Base-by-base conservation (phyloP, 177 flowering plant species). In the Tripterygium wilfordii region DNA sequence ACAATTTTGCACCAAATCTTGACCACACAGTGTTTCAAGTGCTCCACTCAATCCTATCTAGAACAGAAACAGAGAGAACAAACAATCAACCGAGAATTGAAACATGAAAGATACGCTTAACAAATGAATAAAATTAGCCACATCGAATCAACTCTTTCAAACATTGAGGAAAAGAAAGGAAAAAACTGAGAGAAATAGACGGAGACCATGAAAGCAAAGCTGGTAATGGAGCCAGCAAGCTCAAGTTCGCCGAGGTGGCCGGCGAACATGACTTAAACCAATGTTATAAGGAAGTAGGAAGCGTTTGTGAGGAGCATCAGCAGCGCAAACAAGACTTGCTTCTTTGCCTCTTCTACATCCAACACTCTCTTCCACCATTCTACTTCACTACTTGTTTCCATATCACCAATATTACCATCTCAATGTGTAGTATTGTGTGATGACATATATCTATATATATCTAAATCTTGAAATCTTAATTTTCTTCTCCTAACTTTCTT, bases 11-110 rank as follows among this genome's bases (percentile, higher is more conserved):
- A 0, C 95, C 97, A 55, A 56, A 89, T n/a, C n/a, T n/a, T n/a
- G 95, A 15, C 95, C 95, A 47, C 97, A 86, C 0, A 84, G 75
- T n/a, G n/a, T n/a, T n/a, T n/a, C n/a, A n/a, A n/a, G n/a, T n/a
- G n/a, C n/a, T n/a, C n/a, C n/a, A n/a, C 95, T 83, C 18, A 81
- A 54, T 21, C 96, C 96, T 24, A 72, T 57, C 96, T 88, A 65
- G 12, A n/a, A n/a, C n/a, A n/a, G 13, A 10, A 1, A 33, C 5
- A 33, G 22, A 16, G 19, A 19, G 22, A 32, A 24, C 10, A 42
- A 9, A 20, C 15, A 26, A 9, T 22, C 10, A 10, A n/a, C n/a
- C n/a, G n/a, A n/a, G n/a, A n/a, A n/a, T n/a, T n/a, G n/a, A n/a
- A n/a, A n/a, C n/a, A n/a, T n/a, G n/a, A n/a, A n/a, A n/a, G n/a